phyloP scores from a whole-genome alignment of 2,329 filamentous ascomycete species.

The Aspergillus udagawae region DNA sequence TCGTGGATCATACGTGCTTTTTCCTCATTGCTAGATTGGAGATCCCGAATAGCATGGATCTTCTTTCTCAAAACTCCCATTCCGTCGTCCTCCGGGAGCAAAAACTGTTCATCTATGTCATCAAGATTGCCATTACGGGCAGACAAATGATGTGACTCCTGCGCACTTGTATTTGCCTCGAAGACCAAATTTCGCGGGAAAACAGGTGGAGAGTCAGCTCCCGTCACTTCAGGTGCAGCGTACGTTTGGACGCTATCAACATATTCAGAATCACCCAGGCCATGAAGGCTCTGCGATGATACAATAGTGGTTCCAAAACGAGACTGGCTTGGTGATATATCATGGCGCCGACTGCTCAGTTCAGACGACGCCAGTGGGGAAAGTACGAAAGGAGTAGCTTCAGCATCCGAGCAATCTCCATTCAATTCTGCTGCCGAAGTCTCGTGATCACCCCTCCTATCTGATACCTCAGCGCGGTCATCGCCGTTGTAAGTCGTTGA shows the following conservation, averaged over 20 bases:
- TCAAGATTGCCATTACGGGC: conserved; percentile 10
- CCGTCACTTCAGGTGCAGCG: not conserved
- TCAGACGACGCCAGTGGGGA: conserved; percentile 11
- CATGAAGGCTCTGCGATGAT: not conserved
- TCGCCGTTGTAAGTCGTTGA: conserved; percentile 14
- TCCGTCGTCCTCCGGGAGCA: conserved; percentile 72
- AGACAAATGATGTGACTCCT: not conserved
- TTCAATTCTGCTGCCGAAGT: conserved; percentile 2
- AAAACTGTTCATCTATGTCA: conserved; percentile 14
- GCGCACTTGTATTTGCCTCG: not conserved
- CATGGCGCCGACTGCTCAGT: conserved; percentile 8
- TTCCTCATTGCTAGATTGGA: conserved; percentile 55
- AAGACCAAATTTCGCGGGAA: conserved; percentile 1
- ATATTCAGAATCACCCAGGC: not conserved
- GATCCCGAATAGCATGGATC: conserved; percentile 65
- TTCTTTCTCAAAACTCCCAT: conserved; percentile 64
- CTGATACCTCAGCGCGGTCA: conserved; percentile 9
- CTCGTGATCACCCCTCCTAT: conserved; percentile 7
- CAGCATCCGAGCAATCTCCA: conserved; percentile 19
- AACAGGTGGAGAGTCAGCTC: not conserved
- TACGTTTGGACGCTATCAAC: not conserved
- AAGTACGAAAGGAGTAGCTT: conserved; percentile 19
- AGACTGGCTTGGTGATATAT: not conserved
- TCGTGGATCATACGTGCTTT: conserved; percentile 71
- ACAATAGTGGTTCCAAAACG: not conserved